Evolutionary conservation across 768 basidiomycete species (phyloP).

Genomic region (Termitomyces sp.): DNA sequence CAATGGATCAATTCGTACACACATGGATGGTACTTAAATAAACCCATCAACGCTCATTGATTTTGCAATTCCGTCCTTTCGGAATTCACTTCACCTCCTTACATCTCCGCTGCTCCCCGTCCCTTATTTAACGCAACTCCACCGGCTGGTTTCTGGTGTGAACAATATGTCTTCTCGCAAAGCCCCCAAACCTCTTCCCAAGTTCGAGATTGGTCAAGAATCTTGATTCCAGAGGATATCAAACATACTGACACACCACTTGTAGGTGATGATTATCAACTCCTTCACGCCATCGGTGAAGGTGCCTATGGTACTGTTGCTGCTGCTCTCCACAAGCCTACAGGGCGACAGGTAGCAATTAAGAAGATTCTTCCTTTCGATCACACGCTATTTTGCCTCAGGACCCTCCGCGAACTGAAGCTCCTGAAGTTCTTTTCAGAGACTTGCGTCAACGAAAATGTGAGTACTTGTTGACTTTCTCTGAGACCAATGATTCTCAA

Average conservation of each 20-base stretch:
- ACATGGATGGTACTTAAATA: conserved; percentile 16
- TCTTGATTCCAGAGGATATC: neutral
- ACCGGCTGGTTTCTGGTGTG: conserved; percentile 50
- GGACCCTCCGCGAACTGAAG: conserved; percentile 90
- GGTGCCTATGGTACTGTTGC: conserved; percentile 91
- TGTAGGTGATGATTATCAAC: conserved; percentile 67
- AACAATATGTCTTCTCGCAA: conserved; percentile 53
- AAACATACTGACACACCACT: neutral
- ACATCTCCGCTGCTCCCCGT: conserved; percentile 19
- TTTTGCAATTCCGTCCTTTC: conserved; percentile 23
- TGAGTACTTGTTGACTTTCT: conserved; percentile 23
- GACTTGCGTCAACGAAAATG: conserved; percentile 78
- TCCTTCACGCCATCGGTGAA: conserved; percentile 75
- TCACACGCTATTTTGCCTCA: conserved; percentile 86
- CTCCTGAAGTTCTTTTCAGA: conserved; percentile 83
- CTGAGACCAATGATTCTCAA: conserved; percentile 4
- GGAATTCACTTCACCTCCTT: conserved; percentile 24
- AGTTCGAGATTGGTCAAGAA: conserved; percentile 63
- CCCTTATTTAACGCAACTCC: conserved; percentile 24
- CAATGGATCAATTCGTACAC: conserved; percentile 8
- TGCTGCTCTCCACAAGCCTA: conserved; percentile 81
- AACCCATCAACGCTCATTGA: conserved; percentile 9
- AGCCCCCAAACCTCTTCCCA: conserved; percentile 62
- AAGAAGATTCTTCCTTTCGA: conserved; percentile 96
- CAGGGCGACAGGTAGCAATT: conserved; percentile 85